Conservation (phyloP, 108 stramenopile species). For the Nitzschia inconspicua region DNA sequence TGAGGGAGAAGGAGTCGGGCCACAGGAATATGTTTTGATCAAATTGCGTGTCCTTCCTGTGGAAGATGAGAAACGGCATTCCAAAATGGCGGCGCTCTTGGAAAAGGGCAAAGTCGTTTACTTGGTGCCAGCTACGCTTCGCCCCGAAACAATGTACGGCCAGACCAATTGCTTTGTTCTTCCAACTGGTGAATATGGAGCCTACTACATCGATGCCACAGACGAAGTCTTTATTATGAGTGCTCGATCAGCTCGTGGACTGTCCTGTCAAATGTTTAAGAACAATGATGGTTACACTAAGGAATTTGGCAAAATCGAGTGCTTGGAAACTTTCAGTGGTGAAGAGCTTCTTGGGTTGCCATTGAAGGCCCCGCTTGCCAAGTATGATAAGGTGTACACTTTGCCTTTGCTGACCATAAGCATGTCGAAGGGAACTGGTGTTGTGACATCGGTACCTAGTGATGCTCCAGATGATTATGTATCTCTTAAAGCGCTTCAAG, state of each 20-base stretch:
- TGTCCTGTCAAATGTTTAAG: conserved; percentile 88
- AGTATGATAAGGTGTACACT: conserved; percentile 92
- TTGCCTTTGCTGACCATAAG: conserved; percentile 96
- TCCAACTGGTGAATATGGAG: conserved; percentile 96
- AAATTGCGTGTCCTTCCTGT: conserved; percentile 90
- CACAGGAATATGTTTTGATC: conserved; percentile 98
- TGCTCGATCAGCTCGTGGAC: conserved; percentile 82
- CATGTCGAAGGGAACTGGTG: conserved; percentile 98
- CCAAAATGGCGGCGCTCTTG: conserved; percentile 61
- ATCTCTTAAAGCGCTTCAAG: conserved; percentile 89
- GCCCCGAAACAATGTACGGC: conserved; percentile 99
- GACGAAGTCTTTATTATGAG: conserved; percentile 92
- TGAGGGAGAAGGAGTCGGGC: conserved; percentile 95
- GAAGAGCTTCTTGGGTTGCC: conserved; percentile 93
- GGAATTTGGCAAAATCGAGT: conserved; percentile 81
- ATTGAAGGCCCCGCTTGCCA: conserved; percentile 90
- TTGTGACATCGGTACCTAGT: conserved; percentile 98
- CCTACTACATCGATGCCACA: conserved; percentile 86
- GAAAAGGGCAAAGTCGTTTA: conserved; percentile 65
- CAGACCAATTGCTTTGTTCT: conserved; percentile 99
- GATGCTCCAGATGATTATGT: conserved; percentile 99
- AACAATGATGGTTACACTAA: conserved; percentile 72
- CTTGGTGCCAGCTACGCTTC: conserved; percentile 95
- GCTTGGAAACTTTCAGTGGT: conserved; percentile 82
- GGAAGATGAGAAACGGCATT: conserved; percentile 74